These are phyloP conservation scores for Babesia bigemina DNA, from an alignment of 169 alveolate genomes.

Conservation along the genomic window DNA sequence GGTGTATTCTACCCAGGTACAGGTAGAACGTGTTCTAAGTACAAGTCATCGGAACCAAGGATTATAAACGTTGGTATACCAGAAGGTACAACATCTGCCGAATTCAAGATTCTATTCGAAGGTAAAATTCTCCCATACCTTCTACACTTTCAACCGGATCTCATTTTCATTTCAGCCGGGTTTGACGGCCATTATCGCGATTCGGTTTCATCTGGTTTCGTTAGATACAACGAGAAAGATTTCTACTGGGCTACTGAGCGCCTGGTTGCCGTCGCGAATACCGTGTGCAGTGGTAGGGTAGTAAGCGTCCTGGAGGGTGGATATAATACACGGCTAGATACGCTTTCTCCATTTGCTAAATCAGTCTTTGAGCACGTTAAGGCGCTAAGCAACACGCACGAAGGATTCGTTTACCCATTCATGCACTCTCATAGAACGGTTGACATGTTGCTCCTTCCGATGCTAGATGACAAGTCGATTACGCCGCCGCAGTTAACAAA, in stretches of 20 bases:
- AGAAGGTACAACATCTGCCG: conserved; percentile 78
- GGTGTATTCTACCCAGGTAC: conserved; percentile 95
- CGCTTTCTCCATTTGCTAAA: conserved; percentile 91
- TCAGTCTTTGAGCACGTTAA: conserved; percentile 91
- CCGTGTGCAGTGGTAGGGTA: conserved; percentile 90
- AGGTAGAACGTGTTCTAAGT: conserved; percentile 74
- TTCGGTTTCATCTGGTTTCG: conserved; percentile 88
- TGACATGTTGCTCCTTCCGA: conserved; percentile 50
- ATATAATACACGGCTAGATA: conserved; percentile 91
- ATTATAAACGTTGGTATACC: conserved; percentile 84
- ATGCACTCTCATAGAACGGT: conserved; percentile 34
- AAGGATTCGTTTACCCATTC: conserved; percentile 34
- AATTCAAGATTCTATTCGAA: conserved; percentile 81
- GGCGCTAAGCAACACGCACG: conserved; percentile 69
- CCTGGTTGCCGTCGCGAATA: conserved; percentile 91
- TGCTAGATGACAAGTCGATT: not conserved
- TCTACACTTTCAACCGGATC: conserved; percentile 90
- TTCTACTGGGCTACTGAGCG: conserved; percentile 93
- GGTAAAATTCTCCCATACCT: conserved; percentile 87
- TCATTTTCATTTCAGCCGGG: conserved; percentile 95
- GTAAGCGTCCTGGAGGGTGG: conserved; percentile 99
- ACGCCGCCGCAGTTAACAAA: not conserved
- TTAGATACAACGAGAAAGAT: conserved; percentile 89
- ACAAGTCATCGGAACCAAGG: conserved; percentile 70
- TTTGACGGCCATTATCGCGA: conserved; percentile 97